Evolutionary conservation across 768 basidiomycete genomes (phyloP).

Genomic region (Mycena albidolilacea): DNA sequence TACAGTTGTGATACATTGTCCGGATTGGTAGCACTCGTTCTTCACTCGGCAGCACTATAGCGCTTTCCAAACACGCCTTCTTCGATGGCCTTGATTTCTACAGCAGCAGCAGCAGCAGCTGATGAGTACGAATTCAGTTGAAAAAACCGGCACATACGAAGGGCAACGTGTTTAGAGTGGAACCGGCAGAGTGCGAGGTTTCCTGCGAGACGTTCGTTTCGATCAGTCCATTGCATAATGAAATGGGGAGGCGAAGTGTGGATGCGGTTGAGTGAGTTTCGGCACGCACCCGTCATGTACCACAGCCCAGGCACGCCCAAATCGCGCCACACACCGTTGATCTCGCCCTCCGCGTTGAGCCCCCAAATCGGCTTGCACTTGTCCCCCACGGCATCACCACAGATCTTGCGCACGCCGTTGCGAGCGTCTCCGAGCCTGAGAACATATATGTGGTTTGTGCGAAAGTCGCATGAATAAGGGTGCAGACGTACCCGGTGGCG

Average conservation of each 20-base stretch:
- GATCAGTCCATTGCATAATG: not conserved
- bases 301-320: slow-evolving; percentile 69
- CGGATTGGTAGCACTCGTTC: not conserved
- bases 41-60: slow-evolving; percentile 33
- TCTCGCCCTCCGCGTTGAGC: slow-evolving; percentile 75
- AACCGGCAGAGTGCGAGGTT: slow-evolving; percentile 76
- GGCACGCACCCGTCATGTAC: slow-evolving; percentile 67
- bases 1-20: too few relatives aligned
- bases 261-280: not conserved
- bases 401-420: slow-evolving; percentile 57
- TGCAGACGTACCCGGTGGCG: slow-evolving; percentile 65
- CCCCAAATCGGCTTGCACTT: slow-evolving; percentile 72
- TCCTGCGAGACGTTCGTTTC: slow-evolving; percentile 47
- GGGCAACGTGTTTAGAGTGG: slow-evolving; percentile 76
- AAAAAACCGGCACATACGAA: slow-evolving; percentile 59
- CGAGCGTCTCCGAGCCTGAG: slow-evolving; percentile 62
- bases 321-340: slow-evolving; percentile 64
- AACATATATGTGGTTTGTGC: not conserved
- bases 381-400: slow-evolving; percentile 61
- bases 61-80: slow-evolving; percentile 60
- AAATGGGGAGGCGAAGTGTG: not conserved
- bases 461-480: too few relatives aligned
- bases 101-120: not conserved
- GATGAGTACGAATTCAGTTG: not conserved
- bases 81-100: slow-evolving; percentile 81